These are phyloP conservation scores for Catharanthus roseus DNA, from an alignment of 257 asterid genomes.

Conservation along the genomic window DNA sequence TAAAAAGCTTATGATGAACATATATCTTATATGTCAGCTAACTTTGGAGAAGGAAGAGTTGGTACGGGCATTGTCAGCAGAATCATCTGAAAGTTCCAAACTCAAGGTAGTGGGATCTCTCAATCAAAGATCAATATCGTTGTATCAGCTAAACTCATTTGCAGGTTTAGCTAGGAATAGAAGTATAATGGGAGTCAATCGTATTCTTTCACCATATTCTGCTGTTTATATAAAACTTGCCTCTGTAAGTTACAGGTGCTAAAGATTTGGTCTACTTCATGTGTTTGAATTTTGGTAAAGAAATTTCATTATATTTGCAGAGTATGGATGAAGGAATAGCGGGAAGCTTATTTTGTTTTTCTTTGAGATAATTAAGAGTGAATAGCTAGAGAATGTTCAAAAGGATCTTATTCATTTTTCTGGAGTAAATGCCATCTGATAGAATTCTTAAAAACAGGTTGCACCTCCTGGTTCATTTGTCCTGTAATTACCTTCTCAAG, in stretches of 20 bases:
- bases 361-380: neutral
- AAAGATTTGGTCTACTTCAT: neutral
- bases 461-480: neutral
- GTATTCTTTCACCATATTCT: neutral
- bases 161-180: slow-evolving; percentile 7
- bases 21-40: slow-evolving; percentile 41
- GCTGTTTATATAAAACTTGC: neutral
- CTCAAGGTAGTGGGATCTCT: slow-evolving; percentile 54
- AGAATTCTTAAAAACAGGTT: neutral
- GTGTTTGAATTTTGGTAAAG: neutral
- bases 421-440: neutral
- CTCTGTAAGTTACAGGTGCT: neutral
- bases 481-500: neutral
- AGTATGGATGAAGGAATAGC: neutral
- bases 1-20: slow-evolving; percentile 3
- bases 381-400: neutral
- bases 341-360: neutral
- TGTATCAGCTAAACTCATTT: slow-evolving; percentile 3
- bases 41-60: slow-evolving; percentile 80
- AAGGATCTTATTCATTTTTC: neutral
- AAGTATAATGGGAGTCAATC: neutral
- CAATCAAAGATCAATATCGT: neutral
- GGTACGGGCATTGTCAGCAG: slow-evolving; percentile 66
- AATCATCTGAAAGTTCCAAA: slow-evolving; percentile 64
- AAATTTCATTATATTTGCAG: neutral